Evolutionary conservation across 306 rosid species (phyloP).

Genomic region (Phaseolus lunatus): DNA sequence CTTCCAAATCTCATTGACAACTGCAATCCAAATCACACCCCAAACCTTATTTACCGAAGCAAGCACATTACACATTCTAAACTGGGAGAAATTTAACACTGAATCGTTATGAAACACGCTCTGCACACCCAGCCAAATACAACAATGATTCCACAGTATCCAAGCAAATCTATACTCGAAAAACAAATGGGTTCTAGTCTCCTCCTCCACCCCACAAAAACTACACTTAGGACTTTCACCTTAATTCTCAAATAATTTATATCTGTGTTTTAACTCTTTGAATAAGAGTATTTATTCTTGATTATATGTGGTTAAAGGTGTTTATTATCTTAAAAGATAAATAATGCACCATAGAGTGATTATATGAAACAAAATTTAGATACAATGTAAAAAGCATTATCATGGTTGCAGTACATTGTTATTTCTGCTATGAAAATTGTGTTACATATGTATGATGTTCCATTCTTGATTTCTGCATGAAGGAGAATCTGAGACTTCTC

Average conservation of each 20-base stretch:
- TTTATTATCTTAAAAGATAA: neutral
- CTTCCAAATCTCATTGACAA: no score
- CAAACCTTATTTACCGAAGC: no score
- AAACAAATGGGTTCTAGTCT: no score
- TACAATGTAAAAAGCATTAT: neutral
- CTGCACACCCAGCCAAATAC: no score
- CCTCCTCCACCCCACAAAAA: no score
- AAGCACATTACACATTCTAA: no score
- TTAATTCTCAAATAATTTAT: neutral
- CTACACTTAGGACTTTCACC: neutral
- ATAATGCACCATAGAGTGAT: neutral
- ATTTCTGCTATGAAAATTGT: neutral
- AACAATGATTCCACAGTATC: no score
- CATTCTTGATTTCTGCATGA: slow-evolving; percentile 42
- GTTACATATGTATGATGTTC: slow-evolving; percentile 25
- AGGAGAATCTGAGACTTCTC: slow-evolving; percentile 65
- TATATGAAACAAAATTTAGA: neutral
- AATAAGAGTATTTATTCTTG: no score
- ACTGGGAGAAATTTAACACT: no score
- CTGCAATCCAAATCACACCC: no score
- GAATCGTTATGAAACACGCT: no score
- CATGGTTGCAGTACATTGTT: slow-evolving; percentile 3
- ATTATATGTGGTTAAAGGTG: neutral
- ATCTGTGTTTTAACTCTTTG: neutral
- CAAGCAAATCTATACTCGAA: no score